Evolutionary conservation across 805 yeast species (phyloP).

Genomic region (Wilhelminamyces savonicus): DNA sequence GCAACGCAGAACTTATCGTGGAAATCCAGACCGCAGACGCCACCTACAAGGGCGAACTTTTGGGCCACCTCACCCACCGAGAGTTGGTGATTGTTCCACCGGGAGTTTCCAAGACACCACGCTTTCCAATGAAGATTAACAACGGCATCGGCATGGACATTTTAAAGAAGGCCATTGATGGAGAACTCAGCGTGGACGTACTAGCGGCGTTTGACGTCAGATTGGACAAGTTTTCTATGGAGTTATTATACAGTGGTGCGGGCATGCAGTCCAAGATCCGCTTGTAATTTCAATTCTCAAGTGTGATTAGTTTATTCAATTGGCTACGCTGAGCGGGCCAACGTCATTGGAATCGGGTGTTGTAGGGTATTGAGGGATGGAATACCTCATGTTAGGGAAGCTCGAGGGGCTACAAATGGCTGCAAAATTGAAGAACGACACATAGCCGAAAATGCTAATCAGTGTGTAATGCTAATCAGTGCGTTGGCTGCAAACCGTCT

Average conservation of each 20-base stretch:
- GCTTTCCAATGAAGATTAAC: slow-evolving; percentile 43
- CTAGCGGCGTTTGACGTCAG: slow-evolving; percentile 35
- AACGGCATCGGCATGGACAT: slow-evolving; percentile 44
- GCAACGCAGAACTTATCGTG: slow-evolving; percentile 38
- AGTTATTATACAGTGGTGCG: slow-evolving; percentile 40
- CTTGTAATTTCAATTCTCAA: slow-evolving; percentile 10
- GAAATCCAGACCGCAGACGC: slow-evolving; percentile 43
- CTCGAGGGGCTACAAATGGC: too few species aligned
- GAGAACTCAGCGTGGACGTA: slow-evolving; percentile 43
- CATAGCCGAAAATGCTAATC: too few species aligned
- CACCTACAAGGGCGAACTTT: slow-evolving; percentile 34
- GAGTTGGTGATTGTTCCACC: slow-evolving; percentile 43
- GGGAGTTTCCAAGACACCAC: slow-evolving; percentile 44
- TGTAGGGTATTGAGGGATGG: too few species aligned
- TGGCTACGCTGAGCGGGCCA: too few species aligned
- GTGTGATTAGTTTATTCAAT: too few species aligned
- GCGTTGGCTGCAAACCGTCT: too few species aligned
- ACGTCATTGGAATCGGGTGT: too few species aligned
- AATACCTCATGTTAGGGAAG: too few species aligned
- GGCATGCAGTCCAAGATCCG: slow-evolving; percentile 37
- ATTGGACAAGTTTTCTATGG: slow-evolving; percentile 34
- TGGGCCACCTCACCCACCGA: slow-evolving; percentile 41
- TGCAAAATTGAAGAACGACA: too few species aligned
- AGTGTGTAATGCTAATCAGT: too few species aligned
- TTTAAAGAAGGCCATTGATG: slow-evolving; percentile 44